phyloP scores from a whole-genome alignment of 352 stramenopile genomes.

The Phytophthora ramorum region DNA sequence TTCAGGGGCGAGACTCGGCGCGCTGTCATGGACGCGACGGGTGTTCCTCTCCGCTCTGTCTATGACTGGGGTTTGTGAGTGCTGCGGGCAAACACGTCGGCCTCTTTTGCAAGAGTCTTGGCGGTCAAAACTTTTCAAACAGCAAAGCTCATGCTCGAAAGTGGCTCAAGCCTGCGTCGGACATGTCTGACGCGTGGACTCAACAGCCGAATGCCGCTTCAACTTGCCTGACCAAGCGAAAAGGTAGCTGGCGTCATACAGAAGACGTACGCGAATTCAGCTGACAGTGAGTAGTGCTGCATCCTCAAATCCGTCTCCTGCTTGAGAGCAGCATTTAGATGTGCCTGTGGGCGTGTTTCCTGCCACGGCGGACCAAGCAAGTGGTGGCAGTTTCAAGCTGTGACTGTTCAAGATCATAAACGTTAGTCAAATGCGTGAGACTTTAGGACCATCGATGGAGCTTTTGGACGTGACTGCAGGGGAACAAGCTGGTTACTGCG shows the following conservation, averaged over 20 bases:
- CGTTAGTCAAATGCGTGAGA: not conserved
- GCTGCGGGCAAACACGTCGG: conserved; percentile 19
- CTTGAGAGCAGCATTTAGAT: conserved; percentile 16
- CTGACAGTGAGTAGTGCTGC: not conserved
- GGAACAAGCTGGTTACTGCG: not conserved
- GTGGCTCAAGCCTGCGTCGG: conserved; percentile 6
- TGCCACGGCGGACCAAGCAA: conserved; percentile 1
- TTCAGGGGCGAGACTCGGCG: not conserved
- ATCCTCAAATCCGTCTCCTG: not conserved
- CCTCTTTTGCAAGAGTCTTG: not conserved
- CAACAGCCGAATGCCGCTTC: conserved; percentile 27
- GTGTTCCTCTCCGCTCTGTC: conserved; percentile 24
- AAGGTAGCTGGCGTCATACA: conserved; percentile 7
- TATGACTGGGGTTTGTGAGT: conserved; percentile 25
- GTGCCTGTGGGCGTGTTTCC: conserved; percentile 26
- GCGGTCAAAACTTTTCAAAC: conserved; percentile 10
- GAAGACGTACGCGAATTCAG: conserved; percentile 2
- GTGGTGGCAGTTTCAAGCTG: conserved; percentile 5
- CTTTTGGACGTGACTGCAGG: conserved; percentile 1
- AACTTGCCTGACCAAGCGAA: conserved; percentile 10
- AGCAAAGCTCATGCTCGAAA: conserved; percentile 15
- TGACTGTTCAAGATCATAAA: conserved; percentile 27
- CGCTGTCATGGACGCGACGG: conserved; percentile 7
- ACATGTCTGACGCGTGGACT: conserved; percentile 12
- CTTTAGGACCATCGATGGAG: conserved; percentile 4